Evolutionary conservation across 2,329 filamentous ascomycete genomes (phyloP), one percentile per base, ranked within the genome.

Genomic region (Venturia asperata): DNA sequence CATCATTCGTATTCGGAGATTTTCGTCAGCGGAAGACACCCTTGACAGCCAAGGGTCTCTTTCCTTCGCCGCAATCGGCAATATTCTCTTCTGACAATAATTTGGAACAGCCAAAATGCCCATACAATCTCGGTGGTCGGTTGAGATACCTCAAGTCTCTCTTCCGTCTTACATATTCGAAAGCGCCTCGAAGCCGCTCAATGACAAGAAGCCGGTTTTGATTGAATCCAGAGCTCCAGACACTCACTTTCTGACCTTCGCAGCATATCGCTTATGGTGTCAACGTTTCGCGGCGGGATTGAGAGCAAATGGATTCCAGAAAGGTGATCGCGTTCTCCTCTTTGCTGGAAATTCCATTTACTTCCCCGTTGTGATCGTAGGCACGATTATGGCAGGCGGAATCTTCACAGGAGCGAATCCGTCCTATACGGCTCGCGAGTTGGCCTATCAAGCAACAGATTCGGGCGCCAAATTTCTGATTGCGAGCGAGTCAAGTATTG

Each of bases 371-470:
- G 78, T 90, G 1, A 84, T 92, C 64, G 80, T 91, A 74, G 90
- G 90, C 19, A 80, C 89, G 24, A 80, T 91, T 62, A 91, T 91
- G 85, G 88, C 90, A 0, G 89, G 89, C 4, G 89, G 88, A 1
- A 78, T 93, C 64, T 93, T 93, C 77, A 89, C 87, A 0, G 90
- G 89, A 34, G 88, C 88, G 1, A 91, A 91, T 67, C 88, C 88
- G 0, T 81, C 80, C 5, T 91, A 86, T 69, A 86, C 90, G 0
- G 78, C 84, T 0, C 79, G 88, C 24, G 90, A 94, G 74, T 75
- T 95, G 58, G 87, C 86, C 7, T 88, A 90, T 73, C 91, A 94
- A 74, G 78, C 94, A 43, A 80, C 83, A 61, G 88, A 93, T 73
- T 87, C 86, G 65, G 86, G 83, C 0, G 87, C 90, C 0, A 81